Base-by-base conservation (phyloP, 352 stramenopile genomes). In the Hyaloperonospora arabidopsidis region DNA sequence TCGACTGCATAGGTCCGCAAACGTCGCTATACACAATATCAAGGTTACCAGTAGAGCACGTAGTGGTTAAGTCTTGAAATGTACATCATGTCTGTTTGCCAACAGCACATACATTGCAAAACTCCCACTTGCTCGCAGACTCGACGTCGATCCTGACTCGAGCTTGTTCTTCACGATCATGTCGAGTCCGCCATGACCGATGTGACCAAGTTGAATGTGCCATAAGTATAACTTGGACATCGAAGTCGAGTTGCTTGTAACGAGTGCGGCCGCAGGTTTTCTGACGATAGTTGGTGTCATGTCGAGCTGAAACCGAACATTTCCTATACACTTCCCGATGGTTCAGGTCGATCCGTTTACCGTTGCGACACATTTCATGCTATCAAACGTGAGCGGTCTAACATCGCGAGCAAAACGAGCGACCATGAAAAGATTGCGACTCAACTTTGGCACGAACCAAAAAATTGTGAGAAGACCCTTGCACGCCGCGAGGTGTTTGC, bases 81-180 rank as follows among this genome's bases (percentile, higher is more conserved):
- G 39, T 25, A 0, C 1, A 22, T 22, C 15, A 5, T 11, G 39
- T 45, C 15, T 45, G 39, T 14, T 45, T 45, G 2, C 39, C 39
- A 11, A 45, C 10, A 1, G 39, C 39, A 14, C 15, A 45, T 25
- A 1, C 15, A n/a, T 45, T 14, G 18, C 39, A 45, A 25, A 45
- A n/a, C 39, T 22, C 39, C 5, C 39, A 45, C 12, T 45, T 45
- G 39, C 5, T 45, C 5, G 17, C 39, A 5, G 39, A 22, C 6
- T 5, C 3, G 17, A 25, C 23, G n/a, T 45, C 17, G 18, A 45
- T 45, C 2, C 39, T n/a, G 7, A 25, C 3, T 1, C 39, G 17
- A 45, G 39, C 1, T 45, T 45, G 8, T 25, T 45, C 39, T 45
- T 45, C 39, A 45, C 39, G 39, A 25, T 23, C 39, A 45, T 45